A percentile compares a stretch with the other conserved stretches of the same genome.
Evolutionary conservation across 2,329 filamentous ascomycete genomes (phyloP).

Genomic region (Colletotrichum godetiae): DNA sequence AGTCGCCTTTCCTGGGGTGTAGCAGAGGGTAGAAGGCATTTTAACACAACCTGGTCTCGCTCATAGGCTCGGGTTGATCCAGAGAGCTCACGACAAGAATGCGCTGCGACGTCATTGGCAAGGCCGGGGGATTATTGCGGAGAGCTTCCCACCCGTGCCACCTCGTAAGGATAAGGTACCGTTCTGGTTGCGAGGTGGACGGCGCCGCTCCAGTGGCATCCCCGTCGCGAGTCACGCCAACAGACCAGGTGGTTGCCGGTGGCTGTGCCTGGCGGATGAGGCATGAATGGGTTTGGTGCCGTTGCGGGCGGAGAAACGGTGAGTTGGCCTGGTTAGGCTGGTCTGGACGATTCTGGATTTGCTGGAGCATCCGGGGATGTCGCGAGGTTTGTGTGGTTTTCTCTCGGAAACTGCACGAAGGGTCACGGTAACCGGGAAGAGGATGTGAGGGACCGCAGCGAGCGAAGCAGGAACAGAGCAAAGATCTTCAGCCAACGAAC

Average conservation of each 20-base stretch:
- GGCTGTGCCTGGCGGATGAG: slow-evolving; percentile 28
- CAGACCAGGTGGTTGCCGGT: slow-evolving; percentile 20
- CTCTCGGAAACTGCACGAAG: slow-evolving; percentile 29
- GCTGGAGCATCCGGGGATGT: slow-evolving; percentile 9
- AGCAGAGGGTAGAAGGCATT: slow-evolving; percentile 30
- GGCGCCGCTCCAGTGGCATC: slow-evolving; percentile 13
- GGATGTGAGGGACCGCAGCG: not conserved
- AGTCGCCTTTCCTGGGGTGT: slow-evolving; percentile 35
- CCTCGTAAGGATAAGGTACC: not conserved
- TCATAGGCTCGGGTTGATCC: slow-evolving; percentile 28
- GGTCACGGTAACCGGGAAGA: slow-evolving; percentile 29
- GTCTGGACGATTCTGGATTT: slow-evolving; percentile 15
- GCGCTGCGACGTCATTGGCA: slow-evolving; percentile 38
- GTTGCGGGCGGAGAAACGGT: slow-evolving; percentile 21
- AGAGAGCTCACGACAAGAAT: slow-evolving; percentile 26
- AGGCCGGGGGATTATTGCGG: slow-evolving; percentile 16
- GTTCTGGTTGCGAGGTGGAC: not conserved
- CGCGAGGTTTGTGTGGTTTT: not conserved
- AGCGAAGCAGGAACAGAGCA: slow-evolving; percentile 34
- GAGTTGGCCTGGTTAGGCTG: slow-evolving; percentile 15
- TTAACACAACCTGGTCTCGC: slow-evolving; percentile 32
- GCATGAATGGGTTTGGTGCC: slow-evolving; percentile 10
- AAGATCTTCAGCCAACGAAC: slow-evolving; percentile 31
- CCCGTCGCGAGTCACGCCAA: slow-evolving; percentile 25
- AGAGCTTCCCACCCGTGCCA: slow-evolving; percentile 19